phyloP scores from a whole-genome alignment of 805 yeast species.

The Kuraishia piskuri region DNA sequence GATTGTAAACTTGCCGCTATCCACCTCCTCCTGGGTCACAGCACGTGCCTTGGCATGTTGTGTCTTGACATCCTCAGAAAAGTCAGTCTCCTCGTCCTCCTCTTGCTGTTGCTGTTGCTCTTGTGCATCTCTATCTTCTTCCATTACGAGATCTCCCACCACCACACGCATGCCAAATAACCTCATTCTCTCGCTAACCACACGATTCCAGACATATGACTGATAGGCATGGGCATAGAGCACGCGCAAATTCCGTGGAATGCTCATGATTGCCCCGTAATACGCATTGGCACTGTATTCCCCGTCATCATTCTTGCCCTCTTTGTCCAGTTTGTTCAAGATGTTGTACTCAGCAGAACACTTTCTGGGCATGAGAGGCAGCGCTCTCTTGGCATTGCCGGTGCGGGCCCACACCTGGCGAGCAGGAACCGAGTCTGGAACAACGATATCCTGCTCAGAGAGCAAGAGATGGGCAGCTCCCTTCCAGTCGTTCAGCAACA shows the following conservation, averaged over 20 bases:
- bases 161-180: conserved; percentile 62
- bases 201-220: conserved; percentile 89
- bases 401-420: conserved; percentile 77
- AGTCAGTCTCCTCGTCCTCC: conserved; percentile 38
- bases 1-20: conserved; percentile 48
- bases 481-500: conserved; percentile 70
- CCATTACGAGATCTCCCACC: conserved; percentile 71
- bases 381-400: conserved; percentile 53
- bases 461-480: conserved; percentile 71
- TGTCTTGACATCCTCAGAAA: conserved; percentile 64
- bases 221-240: conserved; percentile 98
- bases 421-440: conserved; percentile 78
- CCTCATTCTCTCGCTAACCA: conserved; percentile 68
- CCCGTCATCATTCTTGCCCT: conserved; percentile 35
- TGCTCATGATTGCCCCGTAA: conserved; percentile 74
- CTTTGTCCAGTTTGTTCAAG: conserved; percentile 49
- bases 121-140: conserved; percentile 22
- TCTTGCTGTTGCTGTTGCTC: conserved; percentile 7
- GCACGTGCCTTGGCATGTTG: conserved; percentile 60
- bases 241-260: conserved; percentile 84
- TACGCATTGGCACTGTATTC: conserved; percentile 45
- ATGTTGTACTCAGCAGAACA: conserved; percentile 81
- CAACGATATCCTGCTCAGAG: conserved; percentile 76
- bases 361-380: conserved; percentile 75
- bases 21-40: conserved; percentile 67